Evolutionary conservation across 2,329 filamentous ascomycete species (phyloP).

Genomic region (Metarhizium sp.): DNA sequence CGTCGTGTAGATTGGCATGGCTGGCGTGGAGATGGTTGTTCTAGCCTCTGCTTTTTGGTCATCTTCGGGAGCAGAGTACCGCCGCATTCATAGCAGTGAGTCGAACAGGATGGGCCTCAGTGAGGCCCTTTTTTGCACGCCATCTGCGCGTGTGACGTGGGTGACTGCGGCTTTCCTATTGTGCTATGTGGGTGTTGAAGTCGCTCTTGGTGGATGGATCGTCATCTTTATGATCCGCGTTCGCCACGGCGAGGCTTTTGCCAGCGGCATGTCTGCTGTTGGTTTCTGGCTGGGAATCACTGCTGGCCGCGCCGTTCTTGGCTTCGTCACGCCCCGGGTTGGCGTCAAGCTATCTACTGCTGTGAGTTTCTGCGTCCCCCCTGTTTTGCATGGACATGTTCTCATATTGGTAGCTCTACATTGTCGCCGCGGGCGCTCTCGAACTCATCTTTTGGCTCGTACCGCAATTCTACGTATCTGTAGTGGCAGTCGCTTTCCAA

Average conservation of each 20-base stretch:
- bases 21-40: slow-evolving; percentile 41
- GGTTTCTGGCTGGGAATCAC: slow-evolving; percentile 74
- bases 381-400: too few species aligned
- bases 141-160: slow-evolving; percentile 51
- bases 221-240: slow-evolving; percentile 71
- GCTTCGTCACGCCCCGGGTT: slow-evolving; percentile 60
- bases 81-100: slow-evolving; percentile 8
- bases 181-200: slow-evolving; percentile 58
- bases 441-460: slow-evolving; percentile 51
- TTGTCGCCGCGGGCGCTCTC: slow-evolving; percentile 48
- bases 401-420: slow-evolving; percentile 49
- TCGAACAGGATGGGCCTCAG: slow-evolving; percentile 6
- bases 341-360: slow-evolving; percentile 58
- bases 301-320: slow-evolving; percentile 54
- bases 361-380: slow-evolving; percentile 3
- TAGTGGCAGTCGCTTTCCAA: slow-evolving; percentile 56
- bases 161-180: slow-evolving; percentile 64
- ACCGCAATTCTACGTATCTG: slow-evolving; percentile 46
- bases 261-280: slow-evolving; percentile 60
- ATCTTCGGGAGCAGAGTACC: slow-evolving; percentile 12
- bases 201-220: slow-evolving; percentile 69
- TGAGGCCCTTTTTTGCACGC: slow-evolving; percentile 30
- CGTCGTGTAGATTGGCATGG: slow-evolving; percentile 42
- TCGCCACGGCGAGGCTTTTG: slow-evolving; percentile 53
- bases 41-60: slow-evolving; percentile 51